A percentile compares a stretch with the other conserved stretches of the same genome.
These are phyloP conservation scores for Pontederia paniculata DNA, from an alignment of 176 grass and related monocot species.

Conservation along the genomic window DNA sequence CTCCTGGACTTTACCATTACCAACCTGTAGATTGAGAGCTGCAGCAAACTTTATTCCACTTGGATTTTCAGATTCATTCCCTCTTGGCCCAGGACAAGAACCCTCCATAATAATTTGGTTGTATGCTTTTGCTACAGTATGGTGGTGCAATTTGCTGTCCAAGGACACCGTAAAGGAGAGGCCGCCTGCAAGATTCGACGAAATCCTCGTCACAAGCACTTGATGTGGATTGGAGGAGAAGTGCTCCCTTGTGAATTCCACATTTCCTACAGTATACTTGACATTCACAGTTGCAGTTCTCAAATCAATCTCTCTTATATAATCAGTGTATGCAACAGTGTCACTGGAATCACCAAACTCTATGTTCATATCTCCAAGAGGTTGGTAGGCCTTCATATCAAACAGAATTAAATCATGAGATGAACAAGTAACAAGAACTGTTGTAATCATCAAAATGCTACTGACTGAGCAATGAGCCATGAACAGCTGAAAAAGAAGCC, in stretches of 20 bases:
- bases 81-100: constrained; percentile 48
- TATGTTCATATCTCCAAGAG: constrained; percentile 64
- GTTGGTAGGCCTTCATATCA: constrained; percentile 57
- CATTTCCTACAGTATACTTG: constrained; percentile 49
- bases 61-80: constrained; percentile 21
- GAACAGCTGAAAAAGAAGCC: neutral
- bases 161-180: constrained; percentile 55
- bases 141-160: constrained; percentile 38
- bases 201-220: constrained; percentile 57
- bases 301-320: constrained; percentile 72
- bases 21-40: constrained; percentile 45
- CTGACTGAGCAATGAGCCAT: no score
- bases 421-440: no score
- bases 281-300: constrained; percentile 43
- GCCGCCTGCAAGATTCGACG: constrained; percentile 40
- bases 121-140: constrained; percentile 30
- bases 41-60: constrained; percentile 62
- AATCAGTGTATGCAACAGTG: constrained; percentile 26
- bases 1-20: constrained; percentile 30
- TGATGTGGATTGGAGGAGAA: constrained; percentile 70
- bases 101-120: constrained; percentile 74
- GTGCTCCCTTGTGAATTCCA: constrained; percentile 60
- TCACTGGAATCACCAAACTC: constrained; percentile 34
- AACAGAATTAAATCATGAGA: no score
- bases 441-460: no score